phyloP scores from a whole-genome alignment of 345 rosid species.

The Gossypium sturtianum region DNA sequence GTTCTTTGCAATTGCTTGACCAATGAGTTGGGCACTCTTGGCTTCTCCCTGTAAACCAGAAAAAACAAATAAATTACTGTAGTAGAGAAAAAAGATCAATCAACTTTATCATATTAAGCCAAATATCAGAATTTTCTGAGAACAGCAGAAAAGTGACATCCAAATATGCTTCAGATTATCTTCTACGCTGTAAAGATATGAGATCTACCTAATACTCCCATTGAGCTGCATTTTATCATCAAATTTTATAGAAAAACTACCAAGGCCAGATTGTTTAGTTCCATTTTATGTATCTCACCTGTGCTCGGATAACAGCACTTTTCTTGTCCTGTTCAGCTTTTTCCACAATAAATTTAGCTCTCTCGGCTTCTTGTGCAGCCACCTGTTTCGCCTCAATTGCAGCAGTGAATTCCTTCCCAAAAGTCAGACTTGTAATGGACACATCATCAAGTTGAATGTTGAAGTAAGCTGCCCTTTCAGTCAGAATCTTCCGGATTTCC shows the following conservation, averaged over 20 bases:
- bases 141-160: neutral
- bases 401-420: conserved; percentile 90
- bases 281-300: conserved; percentile 40
- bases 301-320: conserved; percentile 86
- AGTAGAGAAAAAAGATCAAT: neutral
- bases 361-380: conserved; percentile 93
- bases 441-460: conserved; percentile 84
- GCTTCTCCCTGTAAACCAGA: conserved; percentile 71
- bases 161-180: neutral
- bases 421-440: conserved; percentile 77
- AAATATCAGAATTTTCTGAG: neutral
- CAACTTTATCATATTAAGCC: neutral
- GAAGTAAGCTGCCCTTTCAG: conserved; percentile 70
- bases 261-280: neutral
- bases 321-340: conserved; percentile 92
- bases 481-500: conserved; percentile 82
- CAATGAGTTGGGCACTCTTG: conserved; percentile 86
- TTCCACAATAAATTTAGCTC: conserved; percentile 91
- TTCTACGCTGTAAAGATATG: neutral
- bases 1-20: conserved; percentile 89
- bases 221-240: neutral
- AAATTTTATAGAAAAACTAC: neutral
- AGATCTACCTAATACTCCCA: neutral
- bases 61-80: neutral
- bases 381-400: conserved; percentile 95